These are phyloP conservation scores for Capsicum chinense DNA, from an alignment of 257 asterid genomes.

Conservation along the genomic window DNA sequence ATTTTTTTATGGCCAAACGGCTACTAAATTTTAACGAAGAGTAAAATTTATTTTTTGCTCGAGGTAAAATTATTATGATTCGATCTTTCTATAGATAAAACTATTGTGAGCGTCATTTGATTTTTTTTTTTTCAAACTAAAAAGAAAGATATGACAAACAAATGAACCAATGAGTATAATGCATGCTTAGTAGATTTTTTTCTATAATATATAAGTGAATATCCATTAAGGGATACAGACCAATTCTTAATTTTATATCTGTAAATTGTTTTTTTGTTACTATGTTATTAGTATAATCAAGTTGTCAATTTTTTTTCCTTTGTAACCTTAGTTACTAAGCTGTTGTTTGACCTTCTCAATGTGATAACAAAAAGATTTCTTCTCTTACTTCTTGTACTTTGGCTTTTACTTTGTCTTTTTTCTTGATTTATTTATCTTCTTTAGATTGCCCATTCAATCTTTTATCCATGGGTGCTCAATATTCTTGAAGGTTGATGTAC, in stretches of 20 bases:
- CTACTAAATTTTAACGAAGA: no score
- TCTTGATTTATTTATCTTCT: background rate
- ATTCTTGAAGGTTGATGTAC: background rate
- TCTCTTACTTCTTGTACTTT: background rate
- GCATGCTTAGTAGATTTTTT: conserved; percentile 3
- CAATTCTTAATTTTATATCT: conserved; percentile 35
- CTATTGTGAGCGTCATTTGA: no score
- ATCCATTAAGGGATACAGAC: conserved; percentile 34
- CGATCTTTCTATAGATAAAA: no score
- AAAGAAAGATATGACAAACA: no score
- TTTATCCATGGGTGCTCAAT: background rate
- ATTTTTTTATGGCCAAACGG: no score
- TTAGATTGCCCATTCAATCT: conserved; percentile 10
- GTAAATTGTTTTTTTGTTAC: no score
- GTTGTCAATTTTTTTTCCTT: conserved; percentile 46
- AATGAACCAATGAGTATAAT: background rate
- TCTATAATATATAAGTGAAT: conserved; percentile 32
- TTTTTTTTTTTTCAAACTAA: no score
- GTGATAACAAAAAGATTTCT: background rate
- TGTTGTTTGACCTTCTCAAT: conserved; percentile 38
- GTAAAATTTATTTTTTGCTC: no score
- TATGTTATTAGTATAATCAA: background rate
- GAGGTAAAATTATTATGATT: no score
- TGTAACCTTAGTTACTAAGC: conserved; percentile 24
- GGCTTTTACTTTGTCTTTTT: conserved; percentile 2